Evolutionary conservation across 2,329 filamentous ascomycete genomes (phyloP), one percentile per base, ranked within the genome.

Genomic region (Colletotrichum sp.): DNA sequence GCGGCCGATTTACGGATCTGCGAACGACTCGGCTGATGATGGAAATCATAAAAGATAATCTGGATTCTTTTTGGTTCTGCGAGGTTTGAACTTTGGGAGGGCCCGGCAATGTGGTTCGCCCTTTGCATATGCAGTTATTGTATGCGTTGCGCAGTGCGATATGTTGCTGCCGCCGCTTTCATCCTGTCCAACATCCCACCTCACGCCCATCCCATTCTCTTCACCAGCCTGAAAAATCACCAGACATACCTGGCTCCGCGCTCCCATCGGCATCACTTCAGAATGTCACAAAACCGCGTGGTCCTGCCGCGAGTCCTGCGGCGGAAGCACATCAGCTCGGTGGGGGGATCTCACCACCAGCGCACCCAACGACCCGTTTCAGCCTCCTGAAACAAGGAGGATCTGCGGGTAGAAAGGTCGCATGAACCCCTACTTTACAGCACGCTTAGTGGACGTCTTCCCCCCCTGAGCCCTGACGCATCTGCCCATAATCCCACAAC

Each of bases 331-430:
- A 43, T 43, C 32, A 48, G 24, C 57, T 48, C 24, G 34, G 73
- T 65, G 70, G 63, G 43, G 43, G 43, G 12, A 52, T 52, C n/a
- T 52, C 43, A 52, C 43, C 43, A 52, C n/a, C 43, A 48, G 36
- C 8, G 16, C 36, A 13, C n/a, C 10, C 43, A 52, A 30, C 55
- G 15, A 63, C 28, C 28, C 64, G 73, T 75, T 75, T 73, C 73
- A 75, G 70, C 58, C 73, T 69, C 73, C 73, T 75, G 73, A 75
- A 75, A 75, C 73, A 68, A 60, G 70, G 70, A 75, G 70, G 61
- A 72, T 63, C 52, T 38, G 36, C 72, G 64, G 32, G 26, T 10
- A n/a, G 5, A 52, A 24, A 58, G 43, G 73, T 58, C 13, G 63
- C 69, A 67, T 72, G 63, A 63, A 60, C 38, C 43, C 67, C 63